Evolutionary conservation across 164 flowering plant species (phyloP).

Genomic region (Aristolochia fimbriata): DNA sequence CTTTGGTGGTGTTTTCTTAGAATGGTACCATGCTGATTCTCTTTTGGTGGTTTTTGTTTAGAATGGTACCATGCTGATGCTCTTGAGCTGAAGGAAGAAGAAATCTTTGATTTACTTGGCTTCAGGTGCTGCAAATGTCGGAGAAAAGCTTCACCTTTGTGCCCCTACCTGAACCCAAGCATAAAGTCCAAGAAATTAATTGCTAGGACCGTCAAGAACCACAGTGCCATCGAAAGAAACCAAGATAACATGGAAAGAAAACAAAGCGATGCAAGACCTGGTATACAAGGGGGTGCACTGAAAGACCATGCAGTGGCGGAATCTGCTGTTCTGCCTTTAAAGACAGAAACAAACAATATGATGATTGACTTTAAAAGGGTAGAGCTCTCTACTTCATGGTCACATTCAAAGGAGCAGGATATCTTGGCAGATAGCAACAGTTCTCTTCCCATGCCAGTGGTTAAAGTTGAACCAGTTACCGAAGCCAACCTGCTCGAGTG

Average conservation of each 20-base stretch:
- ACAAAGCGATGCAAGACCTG: constrained; percentile 7
- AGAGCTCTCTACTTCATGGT: too few relatives aligned
- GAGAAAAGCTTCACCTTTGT: constrained; percentile 45
- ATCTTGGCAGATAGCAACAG: constrained; percentile 28
- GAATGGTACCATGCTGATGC: constrained; percentile 98
- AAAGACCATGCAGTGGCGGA: constrained; percentile 13
- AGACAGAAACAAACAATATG: too few relatives aligned
- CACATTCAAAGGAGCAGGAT: constrained; percentile 18
- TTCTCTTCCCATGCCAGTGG: constrained; percentile 46
- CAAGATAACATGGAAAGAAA: constrained; percentile 8
- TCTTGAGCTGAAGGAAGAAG: constrained; percentile 62
- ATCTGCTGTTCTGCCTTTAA: background rate
- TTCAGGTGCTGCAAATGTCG: constrained; percentile 92
- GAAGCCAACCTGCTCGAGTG: constrained; percentile 22
- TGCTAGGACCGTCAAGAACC: constrained; percentile 21
- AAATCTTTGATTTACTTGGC: constrained; percentile 50
- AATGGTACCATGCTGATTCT: constrained; percentile 94
- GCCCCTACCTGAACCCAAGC: constrained; percentile 46
- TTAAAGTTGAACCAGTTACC: constrained; percentile 38
- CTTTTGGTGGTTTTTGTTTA: constrained; percentile 27
- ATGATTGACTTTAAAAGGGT: too few relatives aligned
- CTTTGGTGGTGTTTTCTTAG: constrained; percentile 28
- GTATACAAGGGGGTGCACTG: constrained; percentile 12
- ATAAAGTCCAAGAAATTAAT: constrained; percentile 15
- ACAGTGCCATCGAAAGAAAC: constrained; percentile 14